Conservation (phyloP, 1,284 basidiomycete genomes). For the Tremellales sp. region DNA sequence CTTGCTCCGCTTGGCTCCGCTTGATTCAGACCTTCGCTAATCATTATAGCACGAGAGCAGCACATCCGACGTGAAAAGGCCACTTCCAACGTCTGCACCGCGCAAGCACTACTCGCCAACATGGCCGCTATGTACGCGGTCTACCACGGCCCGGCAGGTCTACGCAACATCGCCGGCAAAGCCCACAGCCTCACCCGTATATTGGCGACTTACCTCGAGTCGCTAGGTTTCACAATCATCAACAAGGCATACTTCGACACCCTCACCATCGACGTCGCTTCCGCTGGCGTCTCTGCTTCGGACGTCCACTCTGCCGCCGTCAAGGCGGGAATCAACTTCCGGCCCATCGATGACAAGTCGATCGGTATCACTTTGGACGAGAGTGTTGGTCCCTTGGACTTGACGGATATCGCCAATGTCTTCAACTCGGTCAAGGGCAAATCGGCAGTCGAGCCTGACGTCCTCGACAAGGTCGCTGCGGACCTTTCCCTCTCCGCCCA, state of each 20-base stretch:
- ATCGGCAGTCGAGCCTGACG: constrained; percentile 41
- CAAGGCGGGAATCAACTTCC: constrained; percentile 74
- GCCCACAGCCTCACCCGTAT: constrained; percentile 85
- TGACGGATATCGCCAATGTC: constrained; percentile 74
- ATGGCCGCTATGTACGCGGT: constrained; percentile 98
- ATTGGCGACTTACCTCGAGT: constrained; percentile 65
- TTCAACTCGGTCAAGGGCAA: constrained; percentile 58
- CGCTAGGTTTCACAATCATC: constrained; percentile 62
- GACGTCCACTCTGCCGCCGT: constrained; percentile 67
- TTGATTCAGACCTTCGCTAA: constrained; percentile 2
- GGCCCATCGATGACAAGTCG: constrained; percentile 67
- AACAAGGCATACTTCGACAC: constrained; percentile 85
- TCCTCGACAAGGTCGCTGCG: constrained; percentile 43
- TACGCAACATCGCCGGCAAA: constrained; percentile 80
- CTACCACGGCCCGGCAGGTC: constrained; percentile 88
- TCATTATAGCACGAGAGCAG: constrained; percentile 78
- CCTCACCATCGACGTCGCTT: constrained; percentile 72
- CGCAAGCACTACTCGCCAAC: constrained; percentile 87
- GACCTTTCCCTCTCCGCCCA: constrained; percentile 32
- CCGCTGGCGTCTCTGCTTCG: constrained; percentile 55
- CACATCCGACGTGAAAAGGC: constrained; percentile 95
- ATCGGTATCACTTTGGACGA: constrained; percentile 93
- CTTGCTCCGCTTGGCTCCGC: background rate
- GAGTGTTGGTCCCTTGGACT: constrained; percentile 69
- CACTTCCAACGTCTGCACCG: constrained; percentile 88